Evolutionary conservation across 345 rosid species (phyloP).

Genomic region (Sisymbrium altissimum): DNA sequence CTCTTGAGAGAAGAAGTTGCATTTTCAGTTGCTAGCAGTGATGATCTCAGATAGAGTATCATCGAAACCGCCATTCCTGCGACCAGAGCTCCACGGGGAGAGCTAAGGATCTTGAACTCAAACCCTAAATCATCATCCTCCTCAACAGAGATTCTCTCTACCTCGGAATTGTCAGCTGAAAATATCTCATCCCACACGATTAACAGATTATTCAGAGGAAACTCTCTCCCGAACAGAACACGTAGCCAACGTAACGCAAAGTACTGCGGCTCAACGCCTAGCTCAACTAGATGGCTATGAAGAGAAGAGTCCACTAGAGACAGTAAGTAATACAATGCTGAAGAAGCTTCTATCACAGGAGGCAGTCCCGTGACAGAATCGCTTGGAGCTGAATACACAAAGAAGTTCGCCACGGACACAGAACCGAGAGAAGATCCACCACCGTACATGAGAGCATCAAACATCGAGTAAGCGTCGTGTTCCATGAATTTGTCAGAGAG

Average conservation of each 20-base stretch:
- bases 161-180: conserved; percentile 50
- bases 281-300: conserved; percentile 87
- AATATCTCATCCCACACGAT: conserved; percentile 93
- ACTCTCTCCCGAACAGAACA: conserved; percentile 89
- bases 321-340: conserved; percentile 76
- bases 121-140: conserved; percentile 32
- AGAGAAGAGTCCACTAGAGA: conserved; percentile 76
- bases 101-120: conserved; percentile 51
- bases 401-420: conserved; percentile 79
- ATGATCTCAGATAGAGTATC: conserved; percentile 83
- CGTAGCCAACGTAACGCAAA: conserved; percentile 93
- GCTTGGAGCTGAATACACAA: conserved; percentile 47
- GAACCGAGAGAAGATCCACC: conserved; percentile 48
- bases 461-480: conserved; percentile 94
- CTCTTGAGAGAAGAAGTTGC: conserved; percentile 90
- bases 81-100: conserved; percentile 73
- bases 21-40: conserved; percentile 82
- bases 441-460: conserved; percentile 89
- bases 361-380: conserved; percentile 64
- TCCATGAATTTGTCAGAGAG: conserved; percentile 95
- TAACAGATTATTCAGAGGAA: conserved; percentile 66
- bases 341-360: conserved; percentile 90
- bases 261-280: conserved; percentile 96
- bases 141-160: conserved; percentile 19
- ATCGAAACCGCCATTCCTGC: conserved; percentile 78